Evolutionary conservation across 83 land plant genomes (phyloP).

Genomic region (Larix sibirica): DNA sequence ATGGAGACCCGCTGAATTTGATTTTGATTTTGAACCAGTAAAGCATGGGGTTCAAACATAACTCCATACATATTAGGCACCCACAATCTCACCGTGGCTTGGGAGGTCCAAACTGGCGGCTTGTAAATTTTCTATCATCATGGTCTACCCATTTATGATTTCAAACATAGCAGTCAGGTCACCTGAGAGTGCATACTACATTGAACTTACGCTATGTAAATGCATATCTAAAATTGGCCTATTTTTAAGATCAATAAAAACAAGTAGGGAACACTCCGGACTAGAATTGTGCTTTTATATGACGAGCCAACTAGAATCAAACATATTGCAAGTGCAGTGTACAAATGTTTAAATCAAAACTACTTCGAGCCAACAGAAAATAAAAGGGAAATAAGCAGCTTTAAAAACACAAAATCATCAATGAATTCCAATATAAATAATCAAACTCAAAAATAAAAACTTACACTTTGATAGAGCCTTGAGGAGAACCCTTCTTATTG

Average conservation of each 20-base stretch:
- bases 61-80: too few species aligned
- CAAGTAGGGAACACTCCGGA: background rate
- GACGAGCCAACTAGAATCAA: background rate
- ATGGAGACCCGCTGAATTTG: too few species aligned
- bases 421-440: background rate
- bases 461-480: conserved; percentile 89
- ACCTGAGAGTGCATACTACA: background rate
- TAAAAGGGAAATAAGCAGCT: background rate
- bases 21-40: too few species aligned
- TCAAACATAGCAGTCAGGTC: too few species aligned
- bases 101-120: too few species aligned
- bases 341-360: background rate
- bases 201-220: background rate
- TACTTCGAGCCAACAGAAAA: background rate
- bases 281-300: background rate
- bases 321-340: background rate
- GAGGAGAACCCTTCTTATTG: conserved; percentile 92
- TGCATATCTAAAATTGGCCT: background rate
- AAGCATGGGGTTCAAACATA: too few species aligned
- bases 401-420: background rate
- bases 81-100: too few species aligned
- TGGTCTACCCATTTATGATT: too few species aligned
- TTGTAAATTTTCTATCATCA: too few species aligned
- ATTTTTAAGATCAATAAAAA: background rate
- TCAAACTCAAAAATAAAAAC: conserved; percentile 18